Evolutionary conservation across 345 rosid genomes (phyloP), one percentile per base, ranked within the genome.

Genomic region (Lepidium sativum): DNA sequence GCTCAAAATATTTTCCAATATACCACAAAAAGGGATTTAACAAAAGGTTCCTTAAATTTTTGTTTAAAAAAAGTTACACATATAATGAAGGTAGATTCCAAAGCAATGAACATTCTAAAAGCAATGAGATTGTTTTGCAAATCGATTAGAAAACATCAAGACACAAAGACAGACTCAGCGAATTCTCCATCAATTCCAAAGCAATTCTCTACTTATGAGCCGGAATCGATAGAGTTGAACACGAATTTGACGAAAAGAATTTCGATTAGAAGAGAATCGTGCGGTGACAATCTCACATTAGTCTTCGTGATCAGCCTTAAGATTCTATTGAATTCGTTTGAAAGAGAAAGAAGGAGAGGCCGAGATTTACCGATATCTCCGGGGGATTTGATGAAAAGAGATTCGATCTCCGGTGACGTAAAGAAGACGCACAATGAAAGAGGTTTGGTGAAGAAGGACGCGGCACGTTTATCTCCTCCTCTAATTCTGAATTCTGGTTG

Each of bases 1-100:
- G 56, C 65, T 68, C 65, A 68, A 61, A 25, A 49, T 32, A 37
- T 25, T 7, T 37, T 49, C 58, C 17, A 38, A 20, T 37, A 45
- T 14, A 12, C 41, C 32, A 39, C 40, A 49, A 1, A 29, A 45
- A 50, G 13, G 8, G 23, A n/a, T 45, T 21, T 10, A 43, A 45
- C 20, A 34, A 13, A 8, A 5, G 4, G 31, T 27, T 25, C 31
- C 20, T 17, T 44, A 13, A 44, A 8, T 16, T 43, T 16, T 4
- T 10, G n/a, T 0, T 6, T 0, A 8, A 16, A 43, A 27, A 27
- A 27, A 0, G 0, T 27, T 7, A 27, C 31, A 27, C 31, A 27
- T 27, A 27, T 27, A 27, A 27, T 27, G 6, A 27, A 27, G 31
- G 1, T 27, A 27, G 31, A 27, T 27, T 27, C 6, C 7, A 27